Evolutionary conservation across 2,329 filamentous ascomycete genomes (phyloP).

Genomic region (Colletotrichum magnum): DNA sequence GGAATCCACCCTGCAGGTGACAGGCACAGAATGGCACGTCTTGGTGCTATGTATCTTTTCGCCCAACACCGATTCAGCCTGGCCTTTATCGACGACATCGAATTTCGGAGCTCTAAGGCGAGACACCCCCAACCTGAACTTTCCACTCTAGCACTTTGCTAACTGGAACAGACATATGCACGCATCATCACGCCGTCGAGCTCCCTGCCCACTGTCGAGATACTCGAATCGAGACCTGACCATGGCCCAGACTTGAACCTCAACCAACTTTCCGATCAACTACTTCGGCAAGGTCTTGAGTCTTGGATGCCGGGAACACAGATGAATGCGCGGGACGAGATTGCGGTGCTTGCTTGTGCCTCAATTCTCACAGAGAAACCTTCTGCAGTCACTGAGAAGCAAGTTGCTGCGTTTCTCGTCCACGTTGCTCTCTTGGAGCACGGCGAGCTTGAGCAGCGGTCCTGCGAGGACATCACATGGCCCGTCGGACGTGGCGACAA

Average conservation of each 20-base stretch:
- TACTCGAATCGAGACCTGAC: neutral
- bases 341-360: constrained; percentile 16
- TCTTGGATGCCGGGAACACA: neutral
- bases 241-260: neutral
- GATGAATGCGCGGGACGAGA: neutral
- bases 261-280: neutral
- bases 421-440: constrained; percentile 23
- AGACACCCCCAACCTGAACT: neutral
- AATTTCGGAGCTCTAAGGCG: constrained; percentile 76
- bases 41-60: constrained; percentile 68
- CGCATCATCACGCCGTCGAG: constrained; percentile 10
- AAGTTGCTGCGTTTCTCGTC: constrained; percentile 22
- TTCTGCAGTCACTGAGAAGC: neutral
- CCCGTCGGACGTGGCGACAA: neutral
- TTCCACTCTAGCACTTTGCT: neutral
- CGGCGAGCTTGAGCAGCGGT: neutral
- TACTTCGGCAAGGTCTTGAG: neutral
- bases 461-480: neutral
- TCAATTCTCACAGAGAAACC: neutral
- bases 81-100: constrained; percentile 74
- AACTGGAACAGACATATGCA: constrained; percentile 3
- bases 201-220: neutral
- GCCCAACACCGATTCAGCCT: constrained; percentile 71
- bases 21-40: constrained; percentile 29
- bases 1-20: neutral